Evolutionary conservation across 2,329 filamentous ascomycete species (phyloP).

Genomic region (Phoma sp.): DNA sequence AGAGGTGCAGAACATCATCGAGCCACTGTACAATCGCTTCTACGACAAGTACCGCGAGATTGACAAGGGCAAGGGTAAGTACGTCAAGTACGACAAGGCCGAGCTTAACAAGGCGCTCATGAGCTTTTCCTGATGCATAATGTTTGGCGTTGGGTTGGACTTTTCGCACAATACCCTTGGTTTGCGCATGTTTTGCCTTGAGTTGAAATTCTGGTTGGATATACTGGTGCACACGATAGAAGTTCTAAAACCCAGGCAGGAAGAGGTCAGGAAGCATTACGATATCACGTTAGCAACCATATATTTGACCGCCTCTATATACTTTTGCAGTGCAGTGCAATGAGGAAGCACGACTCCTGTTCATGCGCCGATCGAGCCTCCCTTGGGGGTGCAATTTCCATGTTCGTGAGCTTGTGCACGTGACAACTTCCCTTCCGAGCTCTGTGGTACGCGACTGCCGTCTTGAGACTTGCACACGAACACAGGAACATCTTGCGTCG

Average conservation of each 20-base stretch:
- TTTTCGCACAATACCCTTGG: conserved; percentile 44
- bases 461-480: conserved; percentile 19
- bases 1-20: conserved; percentile 89
- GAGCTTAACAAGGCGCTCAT: conserved; percentile 71
- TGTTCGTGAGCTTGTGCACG: conserved; percentile 28
- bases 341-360: neutral
- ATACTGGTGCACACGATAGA: neutral
- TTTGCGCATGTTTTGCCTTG: conserved; percentile 20
- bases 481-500: conserved; percentile 19
- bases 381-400: conserved; percentile 11
- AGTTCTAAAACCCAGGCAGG: neutral
- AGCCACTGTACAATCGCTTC: conserved; percentile 92
- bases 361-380: conserved; percentile 7
- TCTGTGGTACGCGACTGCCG: conserved; percentile 32
- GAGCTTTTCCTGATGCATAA: conserved; percentile 47
- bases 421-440: conserved; percentile 31
- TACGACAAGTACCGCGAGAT: conserved; percentile 98
- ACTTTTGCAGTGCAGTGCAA: neutral
- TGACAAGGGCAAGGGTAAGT: conserved; percentile 97
- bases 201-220: neutral
- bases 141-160: conserved; percentile 28
- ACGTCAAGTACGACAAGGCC: conserved; percentile 94
- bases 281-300: neutral
- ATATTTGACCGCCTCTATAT: neutral
- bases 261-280: neutral